Base-by-base conservation (phyloP, 2,329 filamentous ascomycete species). In the Lachnellula suecica region DNA sequence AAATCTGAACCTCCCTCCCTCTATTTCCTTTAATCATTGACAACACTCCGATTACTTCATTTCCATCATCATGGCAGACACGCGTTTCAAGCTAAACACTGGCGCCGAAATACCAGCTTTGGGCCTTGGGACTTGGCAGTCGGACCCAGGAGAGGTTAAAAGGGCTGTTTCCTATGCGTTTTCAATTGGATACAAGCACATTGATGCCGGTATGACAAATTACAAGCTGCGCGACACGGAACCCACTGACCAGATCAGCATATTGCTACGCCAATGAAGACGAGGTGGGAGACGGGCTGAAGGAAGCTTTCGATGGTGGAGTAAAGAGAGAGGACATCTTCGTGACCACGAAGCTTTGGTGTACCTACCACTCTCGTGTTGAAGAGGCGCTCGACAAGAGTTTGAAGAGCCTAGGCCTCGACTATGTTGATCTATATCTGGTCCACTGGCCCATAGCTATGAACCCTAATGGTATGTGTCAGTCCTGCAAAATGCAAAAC, bases 391-490 rank as follows among this genome's bases (percentile, higher is more conserved):
- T 94, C 31, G 82, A 90, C 59, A 84, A 86, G 77, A 88, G 85
- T 64, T 75, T 94, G 68, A 81, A 85, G 72, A 79, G 80, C 54
- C 74, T 95, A 31, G 88, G 89, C 2, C 74, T 94, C 44, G 87
- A 91, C 59, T 93, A 95, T 68, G 79, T 95, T 4, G 91, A 95
- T 68, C 75, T 95, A 52, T 91, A 83, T 68, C 78, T 95, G 34
- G 81, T 95, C 75, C 90, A 96, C 74, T 94, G 89, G 89, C 87
- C 89, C 5, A 74, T 91, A 42, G 83, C 87, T 45, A 85, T 92
- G 83, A 93, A 92, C 73, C 87, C 87, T 7, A 79, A 88, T 29
- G 87, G 86, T 80, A 34, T 19, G n/a, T 47, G 17, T 48, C 9
- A 5, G 13, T 15, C 4, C 11, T 47, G 34, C 29, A 38, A 54